Base-by-base conservation (phyloP, 805 yeast genomes). In the Candida corydali region DNA sequence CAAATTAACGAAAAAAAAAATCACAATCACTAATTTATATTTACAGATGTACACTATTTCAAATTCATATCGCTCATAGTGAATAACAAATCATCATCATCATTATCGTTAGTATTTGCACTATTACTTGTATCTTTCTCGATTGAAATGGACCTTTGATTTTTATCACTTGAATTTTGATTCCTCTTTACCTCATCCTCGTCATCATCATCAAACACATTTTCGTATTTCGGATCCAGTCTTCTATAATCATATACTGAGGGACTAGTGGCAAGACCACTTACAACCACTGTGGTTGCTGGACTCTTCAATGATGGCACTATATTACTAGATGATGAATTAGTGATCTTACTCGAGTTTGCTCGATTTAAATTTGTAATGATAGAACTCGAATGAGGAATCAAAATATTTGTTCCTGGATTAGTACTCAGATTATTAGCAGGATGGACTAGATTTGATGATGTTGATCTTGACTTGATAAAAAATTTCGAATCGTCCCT, bases 31-130 rank as follows among this genome's bases (percentile, higher is more conserved):
- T n/a, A n/a, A n/a, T n/a, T n/a, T n/a, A n/a, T n/a, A n/a, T n/a
- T n/a, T n/a, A n/a, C n/a, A n/a, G n/a, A n/a, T n/a, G n/a, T n/a
- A 18, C 15, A 12, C 15, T 34, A 33, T 23, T 67, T 57, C 11
- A 73, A 51, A 49, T 74, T 76, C 86, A 81, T 80, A 49, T 81
- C 87, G 52, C 86, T 81, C 87, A 80, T 80, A 16, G 84, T 74
- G 54, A 80, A 80, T 32, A 80, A 58, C 39, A 82, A 59, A 35
- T 80, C 86, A 43, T 80, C 86, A 38, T 80, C 86, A 17, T 61
- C 66, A 18, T 58, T 59, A 33, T 26, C 26, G 12, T 37, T 19
- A n/a, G 15, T 29, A 14, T 15, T 12, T 10, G n/a, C 22, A 8
- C 31, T 36, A 16, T 23, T n/a, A n/a, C 9, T 27, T 22, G 17